Percentiles rank a stretch among this genome's conserved stretches.
Conservation (phyloP, 1,284 basidiomycete species). For the Fomitopsis palustris region DNA sequence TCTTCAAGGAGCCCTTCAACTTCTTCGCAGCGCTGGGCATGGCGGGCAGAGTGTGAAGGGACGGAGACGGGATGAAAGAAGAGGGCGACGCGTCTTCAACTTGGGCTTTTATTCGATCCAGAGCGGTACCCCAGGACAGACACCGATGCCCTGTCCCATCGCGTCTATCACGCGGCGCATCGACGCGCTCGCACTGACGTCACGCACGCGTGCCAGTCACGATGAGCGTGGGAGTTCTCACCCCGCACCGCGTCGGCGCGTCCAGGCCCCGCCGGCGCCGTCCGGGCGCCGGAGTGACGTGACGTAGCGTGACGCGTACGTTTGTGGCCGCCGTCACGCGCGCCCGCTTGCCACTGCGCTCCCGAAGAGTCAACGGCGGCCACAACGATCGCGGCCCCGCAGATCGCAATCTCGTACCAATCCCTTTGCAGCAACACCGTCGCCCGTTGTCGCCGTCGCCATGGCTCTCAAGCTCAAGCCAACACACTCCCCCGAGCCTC, state of each 20-base stretch:
- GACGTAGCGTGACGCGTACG: not conserved
- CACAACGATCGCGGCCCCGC: not conserved
- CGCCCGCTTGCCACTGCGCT: not conserved
- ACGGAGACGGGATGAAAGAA: conserved; percentile 8
- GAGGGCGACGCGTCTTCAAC: conserved; percentile 3
- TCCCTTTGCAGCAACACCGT: not conserved
- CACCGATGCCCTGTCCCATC: not conserved
- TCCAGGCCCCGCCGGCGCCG: not conserved
- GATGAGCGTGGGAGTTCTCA: not conserved
- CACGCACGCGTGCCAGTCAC: not conserved
- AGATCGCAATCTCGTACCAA: not conserved
- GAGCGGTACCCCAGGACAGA: not conserved
- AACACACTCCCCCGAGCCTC: conserved; percentile 29
- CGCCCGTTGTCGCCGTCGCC: not conserved
- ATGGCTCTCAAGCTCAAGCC: conserved; percentile 62
- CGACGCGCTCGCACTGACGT: not conserved
- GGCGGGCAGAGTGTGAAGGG: conserved; percentile 1
- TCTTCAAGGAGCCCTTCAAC: conserved; percentile 20
- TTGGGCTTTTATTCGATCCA: conserved; percentile 1
- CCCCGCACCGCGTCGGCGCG: not conserved
- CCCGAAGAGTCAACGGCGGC: not conserved
- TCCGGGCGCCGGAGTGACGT: not conserved
- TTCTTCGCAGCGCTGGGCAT: conserved; percentile 20
- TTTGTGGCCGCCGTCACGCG: not conserved
- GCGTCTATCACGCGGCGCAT: not conserved